phyloP scores from a whole-genome alignment of 2,329 filamentous ascomycete genomes.

The Ophiosphaerella narmari region DNA sequence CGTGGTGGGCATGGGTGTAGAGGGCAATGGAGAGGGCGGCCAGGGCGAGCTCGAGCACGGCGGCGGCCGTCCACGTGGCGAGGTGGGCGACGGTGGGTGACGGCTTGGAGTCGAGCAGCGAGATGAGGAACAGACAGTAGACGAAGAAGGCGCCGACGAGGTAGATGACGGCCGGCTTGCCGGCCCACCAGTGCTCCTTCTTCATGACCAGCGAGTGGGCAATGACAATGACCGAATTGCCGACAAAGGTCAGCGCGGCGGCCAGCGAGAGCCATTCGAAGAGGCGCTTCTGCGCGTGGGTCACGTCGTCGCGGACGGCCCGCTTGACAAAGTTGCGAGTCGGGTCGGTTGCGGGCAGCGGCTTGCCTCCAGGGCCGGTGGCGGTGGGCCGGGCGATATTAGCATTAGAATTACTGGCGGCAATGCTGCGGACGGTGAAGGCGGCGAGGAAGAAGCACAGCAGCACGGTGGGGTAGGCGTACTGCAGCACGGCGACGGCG shows the following conservation, averaged over 20 bases:
- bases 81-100: slow-evolving; percentile 82
- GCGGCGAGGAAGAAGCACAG: slow-evolving; percentile 66
- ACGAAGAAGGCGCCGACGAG: slow-evolving; percentile 83
- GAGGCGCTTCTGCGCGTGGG: slow-evolving; percentile 67
- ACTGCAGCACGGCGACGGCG: slow-evolving; percentile 52
- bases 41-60: slow-evolving; percentile 75
- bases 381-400: slow-evolving; percentile 54
- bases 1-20: slow-evolving; percentile 70
- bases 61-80: slow-evolving; percentile 74
- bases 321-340: slow-evolving; percentile 51
- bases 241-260: slow-evolving; percentile 76
- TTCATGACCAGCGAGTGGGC: slow-evolving; percentile 71
- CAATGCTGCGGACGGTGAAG: slow-evolving; percentile 66
- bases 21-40: slow-evolving; percentile 70
- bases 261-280: slow-evolving; percentile 76
- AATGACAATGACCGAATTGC: slow-evolving; percentile 74
- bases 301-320: slow-evolving; percentile 61
- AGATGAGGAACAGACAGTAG: slow-evolving; percentile 83
- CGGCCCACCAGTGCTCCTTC: slow-evolving; percentile 78
- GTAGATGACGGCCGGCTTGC: slow-evolving; percentile 78
- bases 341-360: slow-evolving; percentile 69
- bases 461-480: slow-evolving; percentile 66
- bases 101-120: slow-evolving; percentile 80
- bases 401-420: slow-evolving; percentile 53
- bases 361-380: slow-evolving; percentile 86